Evolutionary conservation across 495 filamentous ascomycete genomes (phyloP), one percentile per base, ranked within the genome.

Genomic region (Annulohypoxylon stygium): DNA sequence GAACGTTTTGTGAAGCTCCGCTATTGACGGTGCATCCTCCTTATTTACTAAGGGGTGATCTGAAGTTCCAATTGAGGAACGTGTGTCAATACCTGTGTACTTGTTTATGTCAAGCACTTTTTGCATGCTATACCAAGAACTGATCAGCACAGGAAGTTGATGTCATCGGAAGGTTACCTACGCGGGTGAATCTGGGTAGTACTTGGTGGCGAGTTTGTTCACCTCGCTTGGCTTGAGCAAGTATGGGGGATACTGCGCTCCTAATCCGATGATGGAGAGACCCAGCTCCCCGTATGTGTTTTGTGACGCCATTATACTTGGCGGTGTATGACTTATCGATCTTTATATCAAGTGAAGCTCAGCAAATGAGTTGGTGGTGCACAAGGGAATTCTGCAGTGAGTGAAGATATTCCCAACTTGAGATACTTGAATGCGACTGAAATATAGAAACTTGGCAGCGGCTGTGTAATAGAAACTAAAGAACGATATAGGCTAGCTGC

Each of bases 21-120:
- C 78, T 76, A 90, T 88, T 16, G 84, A 84, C 0, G 90, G 90
- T 3, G 88, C 79, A 7, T 78, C 75, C 11, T 81, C 79, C 51
- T 84, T 78, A 67, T 89, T 89, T n/a, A 87, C 86, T 36, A 88
- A 60, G 1, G 85, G 83, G 75, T 90, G 85, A 70, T 90, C 84
- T 18, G 85, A 83, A 1, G 81, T 81, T 37, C 87, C 88, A 64
- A 91, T 84, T 11, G 87, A 88, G 61, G 88, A 87, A 34, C 89
- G 86, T 33, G 83, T 81, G 53, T 90, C 88, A 48, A 91, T 91
- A 43, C 89, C 89, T 1, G 89, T 90, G 70, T 82, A 88, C 54
- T 83, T 82, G 80, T 91, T 91, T 80, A 91, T 89, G 34, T 82
- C 80, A 45, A 89, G 85, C 43, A 91, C 82, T 76, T 87, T 89